These are phyloP conservation scores for Rhizophora mangle DNA, from an alignment of 345 rosid species.

Conservation along the genomic window DNA sequence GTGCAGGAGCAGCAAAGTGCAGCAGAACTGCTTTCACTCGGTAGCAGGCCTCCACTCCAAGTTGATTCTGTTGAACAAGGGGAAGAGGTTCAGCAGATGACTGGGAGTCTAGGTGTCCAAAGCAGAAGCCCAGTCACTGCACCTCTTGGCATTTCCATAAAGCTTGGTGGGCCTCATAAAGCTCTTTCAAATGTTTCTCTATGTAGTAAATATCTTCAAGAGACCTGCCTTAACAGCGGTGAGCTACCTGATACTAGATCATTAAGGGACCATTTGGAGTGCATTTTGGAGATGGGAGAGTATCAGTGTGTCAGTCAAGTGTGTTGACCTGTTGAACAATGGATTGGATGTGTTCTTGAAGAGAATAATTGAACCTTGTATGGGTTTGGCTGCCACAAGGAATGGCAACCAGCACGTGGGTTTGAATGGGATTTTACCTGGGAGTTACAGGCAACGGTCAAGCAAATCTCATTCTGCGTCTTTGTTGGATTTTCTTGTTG, in stretches of 20 bases:
- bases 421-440: slow-evolving; percentile 26
- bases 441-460: slow-evolving; percentile 22
- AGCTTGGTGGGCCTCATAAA: slow-evolving; percentile 43
- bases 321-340: slow-evolving; percentile 63
- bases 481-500: slow-evolving; percentile 51
- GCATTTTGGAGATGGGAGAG: slow-evolving; percentile 71
- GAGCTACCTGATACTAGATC: slow-evolving; percentile 77
- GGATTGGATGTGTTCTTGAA: slow-evolving; percentile 65
- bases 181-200: slow-evolving; percentile 32
- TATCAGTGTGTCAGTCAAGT: slow-evolving; percentile 46
- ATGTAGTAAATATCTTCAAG: slow-evolving; percentile 19
- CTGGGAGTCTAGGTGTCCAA: slow-evolving; percentile 72
- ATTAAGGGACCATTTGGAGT: slow-evolving; percentile 55
- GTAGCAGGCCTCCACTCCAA: slow-evolving; percentile 79
- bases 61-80: slow-evolving; percentile 86
- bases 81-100: slow-evolving; percentile 86
- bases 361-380: slow-evolving; percentile 68
- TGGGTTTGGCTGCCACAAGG: slow-evolving; percentile 56
- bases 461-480: slow-evolving; percentile 37
- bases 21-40: slow-evolving; percentile 66
- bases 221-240: slow-evolving; percentile 53
- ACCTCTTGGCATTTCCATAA: slow-evolving; percentile 67
- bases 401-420: slow-evolving; percentile 23
- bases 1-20: slow-evolving; percentile 57
- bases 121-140: slow-evolving; percentile 79